Conservation (phyloP, 164 flowering plant species). For the Santalum album region DNA sequence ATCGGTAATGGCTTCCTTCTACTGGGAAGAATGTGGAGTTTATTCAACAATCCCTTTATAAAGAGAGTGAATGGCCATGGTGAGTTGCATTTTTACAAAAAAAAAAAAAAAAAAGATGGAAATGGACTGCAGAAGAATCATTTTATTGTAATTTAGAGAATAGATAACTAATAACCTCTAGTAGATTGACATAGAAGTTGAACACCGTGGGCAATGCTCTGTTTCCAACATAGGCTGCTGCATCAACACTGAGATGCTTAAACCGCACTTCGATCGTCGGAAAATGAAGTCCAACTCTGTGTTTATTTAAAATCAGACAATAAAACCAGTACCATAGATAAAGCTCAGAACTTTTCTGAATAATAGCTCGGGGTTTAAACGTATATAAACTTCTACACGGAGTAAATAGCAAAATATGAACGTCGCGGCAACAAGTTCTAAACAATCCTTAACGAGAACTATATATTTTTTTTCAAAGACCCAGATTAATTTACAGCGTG, state of each 20-base stretch:
- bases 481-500: no score
- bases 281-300: slow-evolving; percentile 24
- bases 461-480: neutral
- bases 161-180: slow-evolving; percentile 51
- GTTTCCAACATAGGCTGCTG: slow-evolving; percentile 45
- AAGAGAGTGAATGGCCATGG: neutral
- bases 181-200: slow-evolving; percentile 33
- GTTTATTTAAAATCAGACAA: neutral
- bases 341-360: neutral
- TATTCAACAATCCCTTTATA: slow-evolving; percentile 38
- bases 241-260: slow-evolving; percentile 36
- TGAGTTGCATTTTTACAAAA: neutral
- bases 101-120: neutral
- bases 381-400: no score
- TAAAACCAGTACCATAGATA: neutral
- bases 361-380: no score
- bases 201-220: slow-evolving; percentile 56
- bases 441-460: neutral
- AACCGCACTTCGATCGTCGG: slow-evolving; percentile 43
- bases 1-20: slow-evolving; percentile 36
- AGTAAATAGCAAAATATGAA: no score
- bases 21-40: slow-evolving; percentile 44
- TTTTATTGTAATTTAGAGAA: neutral
- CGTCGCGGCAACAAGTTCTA: no score
- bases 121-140: neutral